Evolutionary conservation across 176 grass and related monocot species (phyloP).

Genomic region (Metroxylon sagu): DNA sequence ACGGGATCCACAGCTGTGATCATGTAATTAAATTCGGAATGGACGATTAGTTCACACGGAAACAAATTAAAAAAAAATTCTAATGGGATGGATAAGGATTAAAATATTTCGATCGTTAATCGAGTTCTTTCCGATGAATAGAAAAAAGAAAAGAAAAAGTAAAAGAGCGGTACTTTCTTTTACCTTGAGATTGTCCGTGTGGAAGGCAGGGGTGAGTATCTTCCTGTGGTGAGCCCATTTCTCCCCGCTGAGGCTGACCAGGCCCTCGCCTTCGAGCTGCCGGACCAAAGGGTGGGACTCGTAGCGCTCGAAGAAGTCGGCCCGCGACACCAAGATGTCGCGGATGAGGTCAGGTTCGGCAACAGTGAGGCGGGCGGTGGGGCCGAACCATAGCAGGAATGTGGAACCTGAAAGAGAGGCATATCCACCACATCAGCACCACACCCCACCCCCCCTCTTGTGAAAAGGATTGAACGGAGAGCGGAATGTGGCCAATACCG

Average conservation of each 20-base stretch:
- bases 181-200: conserved; percentile 80
- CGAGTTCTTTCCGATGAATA: neutral
- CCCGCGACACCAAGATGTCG: conserved; percentile 60
- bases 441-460: conserved; percentile 22
- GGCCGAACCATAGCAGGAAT: conserved; percentile 85
- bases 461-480: conserved; percentile 8
- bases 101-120: neutral
- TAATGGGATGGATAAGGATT: neutral
- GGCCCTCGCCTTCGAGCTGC: conserved; percentile 79
- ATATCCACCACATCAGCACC: conserved; percentile 32
- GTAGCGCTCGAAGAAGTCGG: conserved; percentile 73
- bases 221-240: conserved; percentile 85
- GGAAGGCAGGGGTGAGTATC: conserved; percentile 56
- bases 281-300: conserved; percentile 70
- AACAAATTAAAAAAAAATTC: too few relatives aligned
- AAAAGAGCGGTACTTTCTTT: neutral
- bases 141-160: neutral
- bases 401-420: conserved; percentile 35
- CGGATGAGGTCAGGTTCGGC: conserved; percentile 75
- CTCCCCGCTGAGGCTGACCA: conserved; percentile 66
- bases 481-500: too few relatives aligned
- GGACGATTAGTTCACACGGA: too few relatives aligned
- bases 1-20: conserved; percentile 59
- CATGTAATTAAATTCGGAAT: neutral
- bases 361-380: conserved; percentile 62